Percentiles rank a stretch among this genome's conserved stretches.
Conservation (phyloP, 129 eudicot genomes). For the Helichrysum umbraculigerum region DNA sequence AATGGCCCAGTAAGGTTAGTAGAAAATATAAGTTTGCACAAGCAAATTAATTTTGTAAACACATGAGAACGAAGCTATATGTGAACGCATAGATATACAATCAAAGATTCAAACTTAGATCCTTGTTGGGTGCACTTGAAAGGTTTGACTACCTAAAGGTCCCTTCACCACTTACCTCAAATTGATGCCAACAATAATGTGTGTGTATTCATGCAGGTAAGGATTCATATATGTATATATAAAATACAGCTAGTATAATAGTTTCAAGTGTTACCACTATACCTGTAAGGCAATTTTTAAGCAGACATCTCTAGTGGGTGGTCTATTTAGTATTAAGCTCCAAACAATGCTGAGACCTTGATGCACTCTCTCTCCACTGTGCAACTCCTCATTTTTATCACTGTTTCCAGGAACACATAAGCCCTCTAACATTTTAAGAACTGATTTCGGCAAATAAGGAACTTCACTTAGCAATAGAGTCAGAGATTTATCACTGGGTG, state of each 20-base stretch:
- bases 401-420: slow-evolving; percentile 80
- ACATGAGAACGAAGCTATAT: slow-evolving; percentile 1
- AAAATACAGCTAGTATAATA: neutral
- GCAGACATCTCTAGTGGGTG: slow-evolving; percentile 77
- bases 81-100: neutral
- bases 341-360: slow-evolving; percentile 96
- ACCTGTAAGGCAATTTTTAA: slow-evolving; percentile 87
- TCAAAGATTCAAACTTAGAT: neutral
- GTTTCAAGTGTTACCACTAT: neutral
- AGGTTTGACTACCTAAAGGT: neutral
- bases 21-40: neutral
- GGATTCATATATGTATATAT: neutral
- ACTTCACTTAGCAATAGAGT: slow-evolving; percentile 83
- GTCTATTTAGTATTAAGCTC: slow-evolving; percentile 87
- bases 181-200: neutral
- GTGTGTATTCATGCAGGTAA: neutral
- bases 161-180: neutral
- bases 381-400: slow-evolving; percentile 69
- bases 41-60: neutral
- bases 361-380: slow-evolving; percentile 83
- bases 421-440: slow-evolving; percentile 67
- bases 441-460: slow-evolving; percentile 87
- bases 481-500: slow-evolving; percentile 90
- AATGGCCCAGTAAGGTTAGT: slow-evolving; percentile 20
- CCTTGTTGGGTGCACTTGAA: slow-evolving; percentile 1